Evolutionary conservation across 257 asterid species (phyloP), one percentile per base, ranked within the genome.

Genomic region (Solanum lignicaule): DNA sequence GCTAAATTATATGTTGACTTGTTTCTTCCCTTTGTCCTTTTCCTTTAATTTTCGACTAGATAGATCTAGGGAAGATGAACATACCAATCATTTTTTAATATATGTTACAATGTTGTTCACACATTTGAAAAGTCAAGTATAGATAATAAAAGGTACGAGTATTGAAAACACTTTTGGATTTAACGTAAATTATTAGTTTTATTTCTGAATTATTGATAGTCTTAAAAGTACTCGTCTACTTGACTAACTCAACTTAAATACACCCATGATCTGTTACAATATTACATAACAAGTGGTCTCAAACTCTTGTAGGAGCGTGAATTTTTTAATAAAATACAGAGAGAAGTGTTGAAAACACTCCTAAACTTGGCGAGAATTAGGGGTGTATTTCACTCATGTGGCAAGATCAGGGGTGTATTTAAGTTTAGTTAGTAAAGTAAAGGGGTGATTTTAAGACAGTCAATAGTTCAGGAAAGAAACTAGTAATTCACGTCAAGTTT

Each of bases 161-260:
- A 52, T 52, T 52, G n/a, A 52, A 52, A 52, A 55, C 1, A 55
- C 9, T 2, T 55, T 18, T 20, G 0, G 0, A 55, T 0, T 55
- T 55, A 7, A 55, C 11, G 10, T 55, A 7, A 55, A 55, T 55
- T 55, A 55, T 55, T 20, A 55, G 4, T 55, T 55, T 55, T 2
- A 20, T 55, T 0, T 55, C 0, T 55, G 2, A 7, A 20, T 3
- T 3, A 7, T 55, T 55, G 25, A 55, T 20, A 20, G 1, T 0
- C 0, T 7, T 55, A 55, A 55, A 55, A 46, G 1, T 1, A 55
- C 9, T 18, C 2, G 3, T 55, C 2, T 55, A 20, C 1, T 55
- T 55, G 10, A 55, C n/a, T 55, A 55, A 55, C 4, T 55, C 9
- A 55, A 6, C n/a, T 55, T 55, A 55, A 55, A 55, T 55, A 55